Conservation (phyloP, 192 early-diverging fungal genomes). For the Geranomyces michiganensis region DNA sequence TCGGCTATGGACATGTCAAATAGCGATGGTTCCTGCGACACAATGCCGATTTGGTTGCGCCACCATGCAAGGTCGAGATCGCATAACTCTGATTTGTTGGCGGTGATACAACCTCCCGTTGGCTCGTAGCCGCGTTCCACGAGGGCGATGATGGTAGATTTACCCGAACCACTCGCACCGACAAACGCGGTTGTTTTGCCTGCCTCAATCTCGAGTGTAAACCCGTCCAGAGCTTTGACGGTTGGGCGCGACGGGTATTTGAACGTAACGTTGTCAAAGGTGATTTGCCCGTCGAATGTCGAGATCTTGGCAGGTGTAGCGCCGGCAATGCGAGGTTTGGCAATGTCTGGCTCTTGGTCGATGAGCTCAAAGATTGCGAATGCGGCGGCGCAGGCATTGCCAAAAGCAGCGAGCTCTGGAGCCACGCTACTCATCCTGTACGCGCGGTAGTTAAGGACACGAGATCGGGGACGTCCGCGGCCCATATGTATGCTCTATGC, state of each 20-base stretch:
- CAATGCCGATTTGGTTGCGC: constrained; percentile 78
- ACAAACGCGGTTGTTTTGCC: constrained; percentile 91
- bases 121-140: constrained; percentile 81
- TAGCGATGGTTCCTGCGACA: constrained; percentile 53
- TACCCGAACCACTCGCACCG: constrained; percentile 73
- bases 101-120: constrained; percentile 43
- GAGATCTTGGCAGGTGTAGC: constrained; percentile 54
- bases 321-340: constrained; percentile 48
- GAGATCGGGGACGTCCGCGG: constrained; percentile 50
- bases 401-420: constrained; percentile 68
- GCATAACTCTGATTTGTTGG: constrained; percentile 71
- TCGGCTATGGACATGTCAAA: constrained; percentile 49
- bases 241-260: constrained; percentile 62
- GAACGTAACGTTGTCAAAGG: constrained; percentile 67
- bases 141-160: constrained; percentile 79
- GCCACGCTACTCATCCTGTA: constrained; percentile 63
- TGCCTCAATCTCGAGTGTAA: constrained; percentile 52
- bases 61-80: constrained; percentile 75
- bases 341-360: constrained; percentile 69
- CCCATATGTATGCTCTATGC: neutral
- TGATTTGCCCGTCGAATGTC: neutral
- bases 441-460: constrained; percentile 42
- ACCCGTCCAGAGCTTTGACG: constrained; percentile 52
- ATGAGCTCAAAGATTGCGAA: constrained; percentile 69
- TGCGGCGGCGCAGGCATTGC: constrained; percentile 81